phyloP scores from a whole-genome alignment of 169 alveolate species.

The Sarcocystis neurona region DNA sequence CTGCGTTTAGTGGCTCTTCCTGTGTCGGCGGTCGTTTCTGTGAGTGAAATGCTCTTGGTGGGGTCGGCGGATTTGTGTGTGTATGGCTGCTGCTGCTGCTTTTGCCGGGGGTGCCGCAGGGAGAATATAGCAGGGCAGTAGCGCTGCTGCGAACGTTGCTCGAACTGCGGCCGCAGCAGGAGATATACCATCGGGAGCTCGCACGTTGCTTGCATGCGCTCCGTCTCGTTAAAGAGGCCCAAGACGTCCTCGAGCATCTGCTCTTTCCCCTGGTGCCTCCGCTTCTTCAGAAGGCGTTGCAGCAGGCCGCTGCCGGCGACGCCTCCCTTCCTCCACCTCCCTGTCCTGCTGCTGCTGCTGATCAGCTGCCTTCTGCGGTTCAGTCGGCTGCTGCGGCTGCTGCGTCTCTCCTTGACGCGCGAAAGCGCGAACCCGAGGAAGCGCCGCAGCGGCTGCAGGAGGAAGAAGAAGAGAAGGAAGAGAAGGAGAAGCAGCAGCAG shows the following conservation, averaged over 20 bases:
- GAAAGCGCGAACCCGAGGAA: neutral
- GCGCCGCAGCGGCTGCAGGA: neutral
- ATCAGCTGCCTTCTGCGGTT: neutral
- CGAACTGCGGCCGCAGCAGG: neutral
- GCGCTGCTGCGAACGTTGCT: neutral
- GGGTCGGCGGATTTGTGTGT: too few species aligned
- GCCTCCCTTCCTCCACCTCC: neutral
- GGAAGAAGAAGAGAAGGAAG: too few species aligned
- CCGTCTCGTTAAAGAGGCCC: conserved; percentile 8
- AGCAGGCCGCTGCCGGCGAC: neutral
- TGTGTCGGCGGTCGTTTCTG: too few species aligned
- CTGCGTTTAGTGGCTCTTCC: too few species aligned
- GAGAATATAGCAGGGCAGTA: conserved; percentile 1
- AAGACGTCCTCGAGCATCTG: neutral
- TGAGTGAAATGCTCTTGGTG: too few species aligned
- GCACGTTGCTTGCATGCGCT: neutral
- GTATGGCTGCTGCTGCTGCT: neutral
- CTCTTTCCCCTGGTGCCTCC: conserved; percentile 8
- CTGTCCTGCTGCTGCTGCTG: neutral
- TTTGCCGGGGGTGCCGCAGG: too few species aligned
- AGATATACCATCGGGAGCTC: neutral
- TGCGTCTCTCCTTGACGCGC: neutral
- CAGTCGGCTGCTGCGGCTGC: neutral
- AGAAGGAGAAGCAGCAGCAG: too few species aligned
- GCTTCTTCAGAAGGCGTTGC: neutral